Base-by-base conservation (phyloP, 1,139 yeast genomes). In the Hansenula sp. region DNA sequence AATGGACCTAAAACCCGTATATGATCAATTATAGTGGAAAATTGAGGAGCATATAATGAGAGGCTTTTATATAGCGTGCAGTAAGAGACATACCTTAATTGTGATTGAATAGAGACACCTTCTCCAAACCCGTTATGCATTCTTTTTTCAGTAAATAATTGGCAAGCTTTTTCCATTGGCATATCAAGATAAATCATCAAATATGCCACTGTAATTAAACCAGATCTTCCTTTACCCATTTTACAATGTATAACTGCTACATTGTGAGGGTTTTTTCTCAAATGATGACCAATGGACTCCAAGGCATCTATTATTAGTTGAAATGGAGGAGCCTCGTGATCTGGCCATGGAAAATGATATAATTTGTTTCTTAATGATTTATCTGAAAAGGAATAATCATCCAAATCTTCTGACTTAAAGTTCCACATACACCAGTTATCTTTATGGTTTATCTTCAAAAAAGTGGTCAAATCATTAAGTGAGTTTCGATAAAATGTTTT, bases 161-260 rank as follows among this genome's bases (percentile, higher is more conserved):
- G 59, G 30, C 76, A 66, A 1, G 88, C 85, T 16, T 66, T 69
- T 1, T 65, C 60, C 24, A 72, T 64, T 1, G 66, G 50, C 39
- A 63, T 46, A 4, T 56, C 62, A 31, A 59, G 50, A 38, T 61
- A 60, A 36, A 70, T 65, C 73, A 89, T 79, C 44, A 90, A 59
- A 53, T 79, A 84, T 0, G 90, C 87, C 51, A 89, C 78, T 3
- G 76, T 74, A 4, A 87, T 63, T 0, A 90, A 75, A 0, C 97
- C 97, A 0, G 95, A 81, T 27, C 97, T 66, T 0, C 97, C 97
- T 58, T 88, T 90, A 0, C 97, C 97, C 44, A 88, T 89, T 53
- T 85, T 82, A 57, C 97, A 92, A 57, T 92, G 97, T 10, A 90
- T 61, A 0, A 89, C 73, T 0, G 85, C 94, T 2, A 80, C 79